Evolutionary conservation across 148 eudicot genomes (phyloP), one percentile per base, ranked within the genome.

Genomic region (Mesembryanthemum crystallinum): DNA sequence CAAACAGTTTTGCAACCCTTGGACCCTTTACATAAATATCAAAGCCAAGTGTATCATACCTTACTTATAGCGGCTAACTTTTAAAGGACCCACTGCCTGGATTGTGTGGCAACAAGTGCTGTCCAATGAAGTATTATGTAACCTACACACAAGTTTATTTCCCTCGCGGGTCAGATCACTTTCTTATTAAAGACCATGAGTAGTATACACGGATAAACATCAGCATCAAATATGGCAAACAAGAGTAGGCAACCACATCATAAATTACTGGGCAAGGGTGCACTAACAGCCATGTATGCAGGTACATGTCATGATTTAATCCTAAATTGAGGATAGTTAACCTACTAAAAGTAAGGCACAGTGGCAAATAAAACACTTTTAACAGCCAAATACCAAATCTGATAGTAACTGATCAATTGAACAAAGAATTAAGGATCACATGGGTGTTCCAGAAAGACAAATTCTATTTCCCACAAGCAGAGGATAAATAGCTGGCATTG

Each of bases 251-350:
- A 72, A 76, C 35, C 47, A 23, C 12, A 73, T 66, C 69, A 59
- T 51, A 67, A 9, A 42, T 77, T 27, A 72, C 42, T 32, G 64
- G 25, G 64, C 25, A 21, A 63, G 69, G 51, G 64, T 52, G 65
- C 71, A 55, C 20, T 60, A 55, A 49, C 73, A 59, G 83, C 64
- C 73, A 80, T 69, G 59, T 70, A 74, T 74, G 81, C 68, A 67
- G 73, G 78, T 70, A 73, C 58, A 77, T 73, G 66, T 73, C 65
- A 15, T 30, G 64, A 35, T 33, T 64, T 81, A 24, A 60, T 67
- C 73, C 72, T 66, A 69, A 63, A 67, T 39, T 24, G 59, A 59
- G 70, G 24, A 62, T 61, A 43, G 35, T 62, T 42, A 47, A 72
- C 71, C 71, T 54, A 47, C 39, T 35, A 35, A 2, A 35, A 52